Base-by-base conservation (phyloP, 176 grass and related monocot species). In the Juncus inflexus region DNA sequence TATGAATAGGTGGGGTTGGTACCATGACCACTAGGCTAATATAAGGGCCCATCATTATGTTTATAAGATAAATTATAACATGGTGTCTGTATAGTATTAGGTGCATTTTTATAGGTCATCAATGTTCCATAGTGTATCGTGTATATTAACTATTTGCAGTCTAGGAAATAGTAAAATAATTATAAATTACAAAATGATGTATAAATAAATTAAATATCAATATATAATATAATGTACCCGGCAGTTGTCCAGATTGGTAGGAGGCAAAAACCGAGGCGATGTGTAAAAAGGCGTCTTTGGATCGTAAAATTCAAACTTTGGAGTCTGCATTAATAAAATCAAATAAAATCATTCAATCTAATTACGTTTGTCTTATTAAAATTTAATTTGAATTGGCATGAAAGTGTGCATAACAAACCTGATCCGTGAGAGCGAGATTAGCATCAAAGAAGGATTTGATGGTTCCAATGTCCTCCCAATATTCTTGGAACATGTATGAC, bases 381-480 rank as follows among this genome's bases (percentile, higher is more conserved):
- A 52, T 52, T 65, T 67, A 51, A 41, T 40, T 35, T 56, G 12
- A 38, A 42, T 19, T 14, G 3, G 54, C 15, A 42, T 47, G 9
- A 47, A 45, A 45, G 42, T 45, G 7, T 4, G n/a, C n/a, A 45
- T 45, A 45, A 47, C 9, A 47, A 47, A 89, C 85, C 85, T 97
- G 75, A 13, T 82, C 79, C 10, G 85, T 85, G 58, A 95, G 79
- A 43, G 90, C 78, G 81, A 95, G 75, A 68, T 95, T 95, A 36
- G 90, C 85, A 40, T 95, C 55, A 2, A 88, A 95, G 71, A 95
- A 95, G 51, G 90, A 88, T 64, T 51, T 88, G 56, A 95, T 83
- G 55, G 82, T 95, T 61, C 90, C 90, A 66, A 95, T 80, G 9
- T 95, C 90, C 50, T 95, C 90, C 85, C 90, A 95, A 41, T 95